Evolutionary conservation across 768 basidiomycete genomes (phyloP), one percentile per base, ranked within the genome.

Genomic region (Mycena chlorophos): DNA sequence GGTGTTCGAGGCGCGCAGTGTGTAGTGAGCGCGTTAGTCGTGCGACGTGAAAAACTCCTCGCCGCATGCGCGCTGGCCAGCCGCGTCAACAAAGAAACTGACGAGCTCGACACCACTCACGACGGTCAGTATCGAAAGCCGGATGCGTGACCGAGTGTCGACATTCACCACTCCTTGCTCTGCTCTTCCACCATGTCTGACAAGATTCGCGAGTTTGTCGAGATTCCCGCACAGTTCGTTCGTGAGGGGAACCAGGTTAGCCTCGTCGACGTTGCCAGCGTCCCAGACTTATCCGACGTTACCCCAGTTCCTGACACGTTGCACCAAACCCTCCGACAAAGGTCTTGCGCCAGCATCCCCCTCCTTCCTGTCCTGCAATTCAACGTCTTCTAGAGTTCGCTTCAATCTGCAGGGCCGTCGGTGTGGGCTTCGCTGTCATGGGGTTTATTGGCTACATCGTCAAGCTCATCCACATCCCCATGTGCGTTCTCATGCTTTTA

Each of bases 391-490:
- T 71, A 99, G 97, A 99, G 71, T 99, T 95, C 73, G 63, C 84
- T 38, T 93, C 96, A 70, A 95, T 99, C 62, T 98, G 88, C 77
- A 89, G 87, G 70, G 97, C 97, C 29, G 94, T 99, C 52, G 94
- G 94, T 2, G 87, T 98, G 58, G 97, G 97, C 14, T 99, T 99
- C 68, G 93, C 88, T 49, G 91, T 99, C 63, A 98, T 98, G 95
- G 97, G 97, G 16, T 96, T 98, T 81, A 94, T 99, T 71, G 97
- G 97, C 16, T 99, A 96, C 78, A 89, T 98, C 69, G 95, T 97
- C 63, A 98, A 98, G 74, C 86, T 98, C 62, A 94, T 98, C 65
- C 94, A 98, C 74, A 97, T 96, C 73, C 94, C 95, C 65, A 96
- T 97, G 94, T 96, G 64, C 77, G 94, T 85, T 27, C 31, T 55